A percentile compares a stretch with the other conserved stretches of the same genome.
phyloP scores from a whole-genome alignment of 345 rosid genomes.

The Litchi chinensis region DNA sequence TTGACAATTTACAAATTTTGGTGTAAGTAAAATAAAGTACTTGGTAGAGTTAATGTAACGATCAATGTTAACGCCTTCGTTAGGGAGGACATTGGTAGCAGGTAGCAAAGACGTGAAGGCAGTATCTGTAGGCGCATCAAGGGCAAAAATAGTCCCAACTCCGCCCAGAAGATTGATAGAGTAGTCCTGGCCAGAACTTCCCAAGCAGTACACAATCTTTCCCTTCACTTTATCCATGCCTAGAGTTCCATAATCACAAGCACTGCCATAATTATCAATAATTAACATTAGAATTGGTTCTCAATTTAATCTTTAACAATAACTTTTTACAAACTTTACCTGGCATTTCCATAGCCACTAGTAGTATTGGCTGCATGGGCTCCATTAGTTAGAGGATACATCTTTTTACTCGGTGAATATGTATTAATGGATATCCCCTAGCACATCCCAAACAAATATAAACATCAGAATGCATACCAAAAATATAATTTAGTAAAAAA shows the following conservation, averaged over 20 bases:
- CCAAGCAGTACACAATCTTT: constrained; percentile 66
- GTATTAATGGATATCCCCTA: constrained; percentile 75
- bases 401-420: constrained; percentile 47
- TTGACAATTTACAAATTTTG: neutral
- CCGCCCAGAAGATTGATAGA: constrained; percentile 51
- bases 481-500: too few relatives aligned
- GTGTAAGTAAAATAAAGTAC: constrained; percentile 32
- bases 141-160: constrained; percentile 50
- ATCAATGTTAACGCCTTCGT: constrained; percentile 52
- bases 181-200: constrained; percentile 45
- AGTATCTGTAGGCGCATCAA: constrained; percentile 26
- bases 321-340: constrained; percentile 32
- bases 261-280: constrained; percentile 31
- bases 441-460: neutral
- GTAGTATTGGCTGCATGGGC: constrained; percentile 49
- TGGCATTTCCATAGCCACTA: constrained; percentile 42
- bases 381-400: constrained; percentile 73
- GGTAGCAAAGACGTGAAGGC: constrained; percentile 45
- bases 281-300: constrained; percentile 22
- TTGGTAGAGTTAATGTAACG: constrained; percentile 71
- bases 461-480: neutral
- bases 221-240: constrained; percentile 58
- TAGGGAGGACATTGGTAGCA: constrained; percentile 37
- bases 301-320: neutral
- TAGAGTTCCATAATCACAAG: constrained; percentile 65